phyloP scores from a whole-genome alignment of 306 rosid genomes.

The Sechiopsis laciniata region DNA sequence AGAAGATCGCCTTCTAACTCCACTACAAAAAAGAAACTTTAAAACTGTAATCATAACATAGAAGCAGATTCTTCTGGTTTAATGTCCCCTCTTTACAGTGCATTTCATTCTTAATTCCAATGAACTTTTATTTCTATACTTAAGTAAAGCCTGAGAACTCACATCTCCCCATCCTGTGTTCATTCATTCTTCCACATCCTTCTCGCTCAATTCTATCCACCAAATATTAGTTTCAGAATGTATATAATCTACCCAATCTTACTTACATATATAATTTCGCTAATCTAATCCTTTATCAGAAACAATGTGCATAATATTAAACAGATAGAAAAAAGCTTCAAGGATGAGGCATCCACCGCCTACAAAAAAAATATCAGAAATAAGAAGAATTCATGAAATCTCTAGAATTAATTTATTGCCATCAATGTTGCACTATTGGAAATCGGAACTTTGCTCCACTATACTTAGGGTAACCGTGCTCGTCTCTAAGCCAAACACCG shows the following conservation, averaged over 20 bases:
- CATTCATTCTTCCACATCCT: not conserved
- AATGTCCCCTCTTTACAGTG: not conserved
- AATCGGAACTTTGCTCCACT: no score
- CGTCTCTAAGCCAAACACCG: no score
- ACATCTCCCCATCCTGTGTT: not conserved
- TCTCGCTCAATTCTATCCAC: not conserved
- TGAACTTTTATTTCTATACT: not conserved
- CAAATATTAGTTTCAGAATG: not conserved
- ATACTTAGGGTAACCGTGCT: no score
- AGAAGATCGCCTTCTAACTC: not conserved
- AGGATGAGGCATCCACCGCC: no score
- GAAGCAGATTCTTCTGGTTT: no score
- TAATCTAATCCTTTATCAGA: not conserved
- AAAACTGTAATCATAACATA: no score
- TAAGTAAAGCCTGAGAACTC: not conserved
- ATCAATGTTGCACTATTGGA: no score
- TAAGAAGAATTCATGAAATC: no score
- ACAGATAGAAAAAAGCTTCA: no score
- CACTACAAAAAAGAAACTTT: not conserved
- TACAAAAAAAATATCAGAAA: no score
- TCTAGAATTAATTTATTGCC: not conserved
- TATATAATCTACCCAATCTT: not conserved
- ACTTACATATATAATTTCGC: not conserved
- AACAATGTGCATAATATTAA: not conserved
- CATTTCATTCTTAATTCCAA: not conserved